Evolutionary conservation across 352 stramenopile genomes (phyloP).

Genomic region (Peronospora belbahrii): DNA sequence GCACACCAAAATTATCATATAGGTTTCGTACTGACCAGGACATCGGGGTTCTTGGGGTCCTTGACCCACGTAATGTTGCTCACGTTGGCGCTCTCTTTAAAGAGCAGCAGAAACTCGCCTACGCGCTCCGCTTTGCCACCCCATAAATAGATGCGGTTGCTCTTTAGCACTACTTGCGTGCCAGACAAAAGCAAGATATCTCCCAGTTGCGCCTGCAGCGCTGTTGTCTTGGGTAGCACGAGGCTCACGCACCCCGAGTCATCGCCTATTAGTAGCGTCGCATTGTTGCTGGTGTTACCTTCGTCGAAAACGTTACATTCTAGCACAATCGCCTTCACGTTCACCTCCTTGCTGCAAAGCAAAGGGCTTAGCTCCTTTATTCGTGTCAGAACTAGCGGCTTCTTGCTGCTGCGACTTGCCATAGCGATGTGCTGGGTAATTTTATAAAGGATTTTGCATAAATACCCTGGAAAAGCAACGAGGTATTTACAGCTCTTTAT

Average conservation of each 20-base stretch:
- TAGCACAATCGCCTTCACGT: constrained; percentile 74
- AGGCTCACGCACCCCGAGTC: constrained; percentile 75
- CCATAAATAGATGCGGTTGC: constrained; percentile 68
- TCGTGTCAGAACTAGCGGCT: constrained; percentile 50
- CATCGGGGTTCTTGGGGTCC: constrained; percentile 63
- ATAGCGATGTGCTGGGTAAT: no score
- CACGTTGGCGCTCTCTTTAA: constrained; percentile 78
- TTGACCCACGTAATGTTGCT: constrained; percentile 81
- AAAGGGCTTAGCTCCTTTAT: constrained; percentile 67
- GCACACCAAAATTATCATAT: background rate
- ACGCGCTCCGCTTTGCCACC: constrained; percentile 76
- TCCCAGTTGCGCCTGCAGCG: constrained; percentile 57
- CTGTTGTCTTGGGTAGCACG: constrained; percentile 63
- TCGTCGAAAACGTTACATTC: constrained; percentile 82
- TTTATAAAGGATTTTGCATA: no score
- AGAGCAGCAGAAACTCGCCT: constrained; percentile 80
- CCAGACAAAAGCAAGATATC: constrained; percentile 67
- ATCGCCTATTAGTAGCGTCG: constrained; percentile 75
- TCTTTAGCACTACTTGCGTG: constrained; percentile 75
- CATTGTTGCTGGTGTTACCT: constrained; percentile 59
- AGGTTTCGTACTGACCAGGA: constrained; percentile 29
- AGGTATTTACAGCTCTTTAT: no score
- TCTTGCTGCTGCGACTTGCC: constrained; percentile 20
- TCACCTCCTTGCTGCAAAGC: constrained; percentile 53
- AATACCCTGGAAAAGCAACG: no score